A percentile compares a stretch with the other conserved stretches of the same genome.
These are phyloP conservation scores for Tolypocladium cylindrosporum DNA, from an alignment of 2,329 filamentous ascomycete genomes.

Conservation along the genomic window DNA sequence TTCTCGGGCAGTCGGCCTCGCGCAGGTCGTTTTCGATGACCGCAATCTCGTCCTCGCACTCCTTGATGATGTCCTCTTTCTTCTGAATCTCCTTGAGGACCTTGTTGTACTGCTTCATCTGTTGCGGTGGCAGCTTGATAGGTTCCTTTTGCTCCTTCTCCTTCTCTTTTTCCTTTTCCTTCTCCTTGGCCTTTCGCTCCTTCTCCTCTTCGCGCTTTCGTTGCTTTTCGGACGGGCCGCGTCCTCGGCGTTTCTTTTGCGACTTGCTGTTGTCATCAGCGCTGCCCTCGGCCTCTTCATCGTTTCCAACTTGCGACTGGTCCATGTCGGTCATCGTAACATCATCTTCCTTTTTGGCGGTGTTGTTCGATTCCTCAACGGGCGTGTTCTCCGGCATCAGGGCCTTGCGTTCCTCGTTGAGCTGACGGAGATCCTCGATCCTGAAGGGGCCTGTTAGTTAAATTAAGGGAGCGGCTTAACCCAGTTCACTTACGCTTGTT, in stretches of 20 bases:
- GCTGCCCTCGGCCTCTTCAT: slow-evolving; percentile 55
- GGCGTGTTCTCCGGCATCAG: slow-evolving; percentile 64
- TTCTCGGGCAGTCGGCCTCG: slow-evolving; percentile 87
- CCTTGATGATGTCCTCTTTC: slow-evolving; percentile 68
- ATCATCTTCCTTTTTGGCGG: slow-evolving; percentile 41
- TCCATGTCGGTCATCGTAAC: slow-evolving; percentile 54
- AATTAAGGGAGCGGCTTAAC: no score
- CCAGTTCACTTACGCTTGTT: slow-evolving; percentile 41
- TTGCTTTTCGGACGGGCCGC: slow-evolving; percentile 52
- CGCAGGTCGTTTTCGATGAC: slow-evolving; percentile 84
- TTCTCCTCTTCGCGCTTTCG: slow-evolving; percentile 70
- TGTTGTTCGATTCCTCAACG: slow-evolving; percentile 46
- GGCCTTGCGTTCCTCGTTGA: slow-evolving; percentile 66
- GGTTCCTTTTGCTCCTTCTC: slow-evolving; percentile 57
- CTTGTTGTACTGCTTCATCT: slow-evolving; percentile 82
- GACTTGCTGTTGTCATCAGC: slow-evolving; percentile 60
- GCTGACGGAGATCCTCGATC: slow-evolving; percentile 57
- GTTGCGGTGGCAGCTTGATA: slow-evolving; percentile 55
- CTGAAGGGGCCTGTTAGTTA: slow-evolving; percentile 27
- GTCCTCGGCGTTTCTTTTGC: slow-evolving; percentile 45
- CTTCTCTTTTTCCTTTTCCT: slow-evolving; percentile 50
- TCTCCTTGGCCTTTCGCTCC: slow-evolving; percentile 64
- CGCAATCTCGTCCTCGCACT: slow-evolving; percentile 77
- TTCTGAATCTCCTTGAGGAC: slow-evolving; percentile 82
- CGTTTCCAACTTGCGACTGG: slow-evolving; percentile 43